A percentile compares a stretch with the other conserved stretches of the same genome.
Evolutionary conservation across 1,284 basidiomycete genomes (phyloP).

Genomic region (Trichosporon sp.): DNA sequence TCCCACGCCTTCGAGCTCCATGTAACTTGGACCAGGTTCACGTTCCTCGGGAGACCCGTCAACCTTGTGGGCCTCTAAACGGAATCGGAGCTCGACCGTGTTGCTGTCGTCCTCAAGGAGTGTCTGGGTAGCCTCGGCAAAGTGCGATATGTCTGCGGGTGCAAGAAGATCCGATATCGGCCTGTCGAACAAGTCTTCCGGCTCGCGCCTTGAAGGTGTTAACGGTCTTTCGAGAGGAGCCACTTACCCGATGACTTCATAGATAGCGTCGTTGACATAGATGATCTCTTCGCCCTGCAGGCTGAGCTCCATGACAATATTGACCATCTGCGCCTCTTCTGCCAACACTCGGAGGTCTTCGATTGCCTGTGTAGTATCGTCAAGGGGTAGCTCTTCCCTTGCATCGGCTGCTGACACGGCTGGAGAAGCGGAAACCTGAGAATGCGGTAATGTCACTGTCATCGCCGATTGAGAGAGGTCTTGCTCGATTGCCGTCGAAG

Average conservation of each 20-base stretch:
- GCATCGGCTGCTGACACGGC: neutral
- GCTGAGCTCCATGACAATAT: constrained; percentile 92
- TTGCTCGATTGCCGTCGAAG: neutral
- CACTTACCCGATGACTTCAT: constrained; percentile 85
- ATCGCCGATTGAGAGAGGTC: constrained; percentile 22
- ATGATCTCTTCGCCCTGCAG: constrained; percentile 82
- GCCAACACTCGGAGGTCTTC: constrained; percentile 82
- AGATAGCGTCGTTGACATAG: constrained; percentile 93
- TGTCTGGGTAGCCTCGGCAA: constrained; percentile 81
- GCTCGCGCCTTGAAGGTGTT: constrained; percentile 67
- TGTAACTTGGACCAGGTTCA: constrained; percentile 64
- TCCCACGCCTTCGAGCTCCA: constrained; percentile 94
- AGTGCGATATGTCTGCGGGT: constrained; percentile 80
- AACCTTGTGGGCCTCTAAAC: constrained; percentile 63
- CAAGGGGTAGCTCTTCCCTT: neutral
- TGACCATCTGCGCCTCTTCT: constrained; percentile 89
- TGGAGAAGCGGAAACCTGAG: neutral
- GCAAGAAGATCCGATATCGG: constrained; percentile 82
- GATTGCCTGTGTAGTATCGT: constrained; percentile 62
- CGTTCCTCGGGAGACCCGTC: constrained; percentile 48
- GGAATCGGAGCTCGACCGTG: constrained; percentile 90
- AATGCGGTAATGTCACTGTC: constrained; percentile 16
- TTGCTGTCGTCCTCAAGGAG: constrained; percentile 89
- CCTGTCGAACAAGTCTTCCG: constrained; percentile 74
- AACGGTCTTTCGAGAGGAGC: constrained; percentile 8